These are phyloP conservation scores for Syzygium grande DNA, from an alignment of 345 rosid species.

Conservation along the genomic window DNA sequence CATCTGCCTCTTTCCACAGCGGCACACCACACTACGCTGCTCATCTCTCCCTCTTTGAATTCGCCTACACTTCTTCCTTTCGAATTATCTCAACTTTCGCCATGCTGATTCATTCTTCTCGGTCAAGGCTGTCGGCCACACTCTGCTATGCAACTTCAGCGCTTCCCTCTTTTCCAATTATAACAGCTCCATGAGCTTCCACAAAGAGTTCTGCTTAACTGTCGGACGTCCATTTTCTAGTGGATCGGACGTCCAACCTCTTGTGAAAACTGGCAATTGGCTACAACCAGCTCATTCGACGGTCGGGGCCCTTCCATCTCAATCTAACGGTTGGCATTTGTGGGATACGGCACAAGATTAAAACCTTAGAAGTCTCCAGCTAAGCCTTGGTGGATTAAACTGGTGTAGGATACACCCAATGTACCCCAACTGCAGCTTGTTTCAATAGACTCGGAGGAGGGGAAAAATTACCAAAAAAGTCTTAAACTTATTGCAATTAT, in stretches of 20 bases:
- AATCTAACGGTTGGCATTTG: background rate
- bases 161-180: constrained; percentile 7
- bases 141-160: constrained; percentile 18
- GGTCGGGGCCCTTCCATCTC: background rate
- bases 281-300: background rate
- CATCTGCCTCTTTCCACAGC: background rate
- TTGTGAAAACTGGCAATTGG: accelerated
- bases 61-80: constrained; percentile 21
- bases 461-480: too few relatives aligned
- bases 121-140: constrained; percentile 3
- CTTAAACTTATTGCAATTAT: too few relatives aligned
- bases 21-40: constrained; percentile 10
- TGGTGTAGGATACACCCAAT: background rate
- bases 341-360: background rate
- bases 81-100: background rate
- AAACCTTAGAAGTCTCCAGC: background rate
- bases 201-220: constrained; percentile 14
- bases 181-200: background rate
- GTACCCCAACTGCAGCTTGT: background rate
- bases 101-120: constrained; percentile 7
- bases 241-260: background rate
- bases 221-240: background rate
- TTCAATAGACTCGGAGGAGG: background rate
- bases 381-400: background rate
- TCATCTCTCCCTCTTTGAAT: background rate